These are phyloP conservation scores for Syncephalastrum sp. DNA, from an alignment of 371 early-diverging fungal genomes.

Conservation along the genomic window DNA sequence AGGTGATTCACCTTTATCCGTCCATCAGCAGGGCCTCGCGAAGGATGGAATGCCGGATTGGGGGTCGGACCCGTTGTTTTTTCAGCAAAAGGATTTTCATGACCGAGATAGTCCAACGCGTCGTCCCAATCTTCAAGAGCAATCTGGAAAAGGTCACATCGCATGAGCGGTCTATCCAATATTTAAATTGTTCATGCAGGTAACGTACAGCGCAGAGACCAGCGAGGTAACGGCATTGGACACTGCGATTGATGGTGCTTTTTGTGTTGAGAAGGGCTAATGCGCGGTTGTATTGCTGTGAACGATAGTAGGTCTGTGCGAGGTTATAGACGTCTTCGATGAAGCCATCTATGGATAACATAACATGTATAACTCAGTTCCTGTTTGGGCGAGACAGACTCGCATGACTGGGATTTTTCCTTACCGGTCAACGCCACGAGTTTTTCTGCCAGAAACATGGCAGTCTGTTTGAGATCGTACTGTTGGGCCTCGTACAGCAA, in stretches of 20 bases:
- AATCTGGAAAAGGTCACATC: constrained; percentile 34
- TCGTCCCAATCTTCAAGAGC: constrained; percentile 56
- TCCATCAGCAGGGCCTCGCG: constrained; percentile 1
- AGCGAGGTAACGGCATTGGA: constrained; percentile 61
- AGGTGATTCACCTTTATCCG: constrained; percentile 5
- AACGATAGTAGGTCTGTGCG: constrained; percentile 57
- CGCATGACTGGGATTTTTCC: background rate
- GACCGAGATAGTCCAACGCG: constrained; percentile 58
- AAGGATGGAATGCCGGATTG: background rate
- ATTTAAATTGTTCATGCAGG: constrained; percentile 1
- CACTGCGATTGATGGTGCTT: constrained; percentile 48
- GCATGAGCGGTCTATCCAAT: constrained; percentile 1
- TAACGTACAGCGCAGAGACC: constrained; percentile 61
- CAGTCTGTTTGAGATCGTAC: constrained; percentile 12
- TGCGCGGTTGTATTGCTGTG: constrained; percentile 62
- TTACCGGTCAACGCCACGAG: constrained; percentile 7
- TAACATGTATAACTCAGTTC: background rate
- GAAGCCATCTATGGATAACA: background rate
- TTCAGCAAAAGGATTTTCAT: constrained; percentile 52
- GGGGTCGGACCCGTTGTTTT: constrained; percentile 14
- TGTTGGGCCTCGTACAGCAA: constrained; percentile 15
- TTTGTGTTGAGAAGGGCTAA: constrained; percentile 52
- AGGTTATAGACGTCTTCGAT: constrained; percentile 53
- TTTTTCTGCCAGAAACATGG: constrained; percentile 16
- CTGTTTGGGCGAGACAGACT: too few relatives aligned